Evolutionary conservation across 371 early-diverging fungal genomes (phyloP).

Genomic region (Saksenaea oblongispora): DNA sequence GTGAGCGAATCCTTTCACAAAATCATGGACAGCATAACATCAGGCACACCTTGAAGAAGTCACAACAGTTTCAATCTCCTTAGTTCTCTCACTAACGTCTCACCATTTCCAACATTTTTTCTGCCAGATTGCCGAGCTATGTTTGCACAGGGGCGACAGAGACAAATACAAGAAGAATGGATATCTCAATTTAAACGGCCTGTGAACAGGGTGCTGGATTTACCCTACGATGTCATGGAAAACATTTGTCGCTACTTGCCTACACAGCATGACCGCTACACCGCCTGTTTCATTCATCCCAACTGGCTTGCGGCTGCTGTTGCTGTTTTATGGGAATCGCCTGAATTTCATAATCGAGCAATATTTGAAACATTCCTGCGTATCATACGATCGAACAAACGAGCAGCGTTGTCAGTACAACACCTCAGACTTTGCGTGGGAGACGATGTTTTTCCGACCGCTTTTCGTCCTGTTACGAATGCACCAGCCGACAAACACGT

Average conservation of each 20-base stretch:
- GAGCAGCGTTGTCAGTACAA: constrained; percentile 27
- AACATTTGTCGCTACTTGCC: constrained; percentile 34
- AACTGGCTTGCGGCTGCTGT: constrained; percentile 34
- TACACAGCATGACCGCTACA: constrained; percentile 24
- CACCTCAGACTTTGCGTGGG: constrained; percentile 23
- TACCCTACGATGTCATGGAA: constrained; percentile 16
- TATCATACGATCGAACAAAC: constrained; percentile 9
- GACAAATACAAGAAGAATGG: neutral
- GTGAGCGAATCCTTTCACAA: no score
- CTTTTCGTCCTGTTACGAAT: constrained; percentile 21
- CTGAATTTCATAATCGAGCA: constrained; percentile 21
- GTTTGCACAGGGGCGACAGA: neutral
- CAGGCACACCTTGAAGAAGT: no score
- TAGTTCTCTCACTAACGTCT: no score
- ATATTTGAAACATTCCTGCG: constrained; percentile 23
- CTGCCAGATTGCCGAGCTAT: neutral
- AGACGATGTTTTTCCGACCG: constrained; percentile 13
- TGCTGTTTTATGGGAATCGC: constrained; percentile 36
- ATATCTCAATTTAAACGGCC: neutral
- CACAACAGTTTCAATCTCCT: no score
- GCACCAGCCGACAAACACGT: constrained; percentile 10
- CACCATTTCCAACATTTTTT: neutral
- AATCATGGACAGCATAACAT: no score
- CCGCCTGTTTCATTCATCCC: constrained; percentile 30
- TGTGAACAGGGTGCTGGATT: neutral